These are phyloP conservation scores for Hibiscus syriacus DNA, from an alignment of 345 rosid species.

Conservation along the genomic window DNA sequence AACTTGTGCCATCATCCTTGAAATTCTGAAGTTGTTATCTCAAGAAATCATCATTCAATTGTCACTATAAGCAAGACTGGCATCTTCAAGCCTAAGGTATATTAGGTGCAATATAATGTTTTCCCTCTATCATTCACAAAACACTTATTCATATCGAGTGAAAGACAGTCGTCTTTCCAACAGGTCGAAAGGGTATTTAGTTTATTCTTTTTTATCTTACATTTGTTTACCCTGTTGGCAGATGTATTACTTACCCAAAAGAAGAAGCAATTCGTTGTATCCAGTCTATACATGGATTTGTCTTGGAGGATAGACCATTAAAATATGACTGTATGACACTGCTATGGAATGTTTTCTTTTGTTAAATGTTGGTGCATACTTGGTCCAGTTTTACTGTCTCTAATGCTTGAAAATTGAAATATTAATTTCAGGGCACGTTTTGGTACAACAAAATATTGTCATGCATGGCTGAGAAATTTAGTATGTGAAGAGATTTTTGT, in stretches of 20 bases:
- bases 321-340: not conserved
- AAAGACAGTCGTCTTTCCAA: no score
- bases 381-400: not conserved
- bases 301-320: not conserved
- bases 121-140: no score
- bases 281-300: not conserved
- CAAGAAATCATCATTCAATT: no score
- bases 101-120: no score
- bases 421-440: constrained; percentile 66
- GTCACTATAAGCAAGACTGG: no score
- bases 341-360: not conserved
- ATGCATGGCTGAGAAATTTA: constrained; percentile 92
- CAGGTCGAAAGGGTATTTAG: no score
- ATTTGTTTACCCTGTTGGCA: not conserved
- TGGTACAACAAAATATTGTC: constrained; percentile 94
- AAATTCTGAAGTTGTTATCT: no score
- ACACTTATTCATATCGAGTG: no score
- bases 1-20: no score
- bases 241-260: not conserved
- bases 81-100: no score
- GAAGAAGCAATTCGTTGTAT: not conserved
- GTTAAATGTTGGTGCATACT: not conserved
- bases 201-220: not conserved
- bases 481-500: constrained; percentile 31
- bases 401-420: constrained; percentile 4